Evolutionary conservation across 371 early-diverging fungal species (phyloP).

Genomic region (Conidiobolus incongruus): DNA sequence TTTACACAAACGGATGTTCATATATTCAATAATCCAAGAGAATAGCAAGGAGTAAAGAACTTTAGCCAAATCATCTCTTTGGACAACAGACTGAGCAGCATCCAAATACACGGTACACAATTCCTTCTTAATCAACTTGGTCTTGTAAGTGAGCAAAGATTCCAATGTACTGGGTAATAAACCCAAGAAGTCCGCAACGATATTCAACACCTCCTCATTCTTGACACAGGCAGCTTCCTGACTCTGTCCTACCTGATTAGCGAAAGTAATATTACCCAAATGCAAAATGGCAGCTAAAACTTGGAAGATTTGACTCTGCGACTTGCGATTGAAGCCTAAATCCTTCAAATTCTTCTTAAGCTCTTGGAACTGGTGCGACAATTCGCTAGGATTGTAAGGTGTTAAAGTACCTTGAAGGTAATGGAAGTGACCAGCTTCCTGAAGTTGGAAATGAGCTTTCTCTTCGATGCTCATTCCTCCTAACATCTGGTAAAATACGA

Average conservation of each 20-base stretch:
- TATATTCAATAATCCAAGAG: conserved; percentile 69
- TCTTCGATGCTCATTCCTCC: conserved; percentile 32
- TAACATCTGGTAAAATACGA: conserved; percentile 74
- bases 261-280: conserved; percentile 73
- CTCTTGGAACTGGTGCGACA: conserved; percentile 32
- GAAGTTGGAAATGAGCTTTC: conserved; percentile 19
- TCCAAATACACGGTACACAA: conserved; percentile 61
- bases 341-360: conserved; percentile 51
- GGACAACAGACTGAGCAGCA: conserved; percentile 31
- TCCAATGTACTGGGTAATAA: conserved; percentile 58
- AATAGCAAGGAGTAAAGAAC: conserved; percentile 61
- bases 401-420: conserved; percentile 17
- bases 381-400: conserved; percentile 7
- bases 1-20: conserved; percentile 48
- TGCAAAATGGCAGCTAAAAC: conserved; percentile 73
- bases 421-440: conserved; percentile 21
- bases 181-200: conserved; percentile 68
- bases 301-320: conserved; percentile 59
- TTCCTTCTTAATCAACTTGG: conserved; percentile 46
- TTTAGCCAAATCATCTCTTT: conserved; percentile 55
- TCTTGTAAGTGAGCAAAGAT: conserved; percentile 63
- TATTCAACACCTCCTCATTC: conserved; percentile 50
- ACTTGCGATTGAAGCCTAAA: conserved; percentile 57
- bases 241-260: conserved; percentile 25
- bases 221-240: conserved; percentile 46